Conservation (phyloP, 345 rosid species). For the Toxicodendron radicans region DNA sequence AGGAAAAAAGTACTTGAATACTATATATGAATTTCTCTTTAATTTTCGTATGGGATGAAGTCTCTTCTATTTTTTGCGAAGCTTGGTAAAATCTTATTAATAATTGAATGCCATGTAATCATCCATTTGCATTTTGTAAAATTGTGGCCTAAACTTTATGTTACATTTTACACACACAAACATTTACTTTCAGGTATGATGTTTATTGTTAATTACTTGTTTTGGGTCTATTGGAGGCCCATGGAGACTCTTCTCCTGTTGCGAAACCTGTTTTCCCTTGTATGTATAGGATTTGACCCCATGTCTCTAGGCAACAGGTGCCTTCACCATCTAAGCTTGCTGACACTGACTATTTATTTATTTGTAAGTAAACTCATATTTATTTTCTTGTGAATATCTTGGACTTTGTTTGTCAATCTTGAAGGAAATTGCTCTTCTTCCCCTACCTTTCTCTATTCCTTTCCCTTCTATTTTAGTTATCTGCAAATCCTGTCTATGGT, state of each 20-base stretch:
- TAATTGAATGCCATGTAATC: too few relatives aligned
- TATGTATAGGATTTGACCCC: neutral
- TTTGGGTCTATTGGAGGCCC: neutral
- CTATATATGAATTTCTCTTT: too few relatives aligned
- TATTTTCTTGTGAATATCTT: neutral
- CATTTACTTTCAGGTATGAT: too few relatives aligned
- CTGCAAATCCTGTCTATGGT: neutral
- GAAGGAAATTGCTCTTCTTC: neutral
- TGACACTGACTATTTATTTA: neutral
- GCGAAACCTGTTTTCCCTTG: neutral
- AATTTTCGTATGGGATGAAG: too few relatives aligned
- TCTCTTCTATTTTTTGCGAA: too few relatives aligned
- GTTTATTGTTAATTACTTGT: neutral
- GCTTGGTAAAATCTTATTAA: too few relatives aligned
- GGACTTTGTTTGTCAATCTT: neutral
- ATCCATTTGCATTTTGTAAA: too few relatives aligned
- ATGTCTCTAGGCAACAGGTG: neutral
- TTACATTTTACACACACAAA: too few relatives aligned
- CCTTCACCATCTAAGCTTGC: neutral
- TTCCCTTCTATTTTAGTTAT: neutral
- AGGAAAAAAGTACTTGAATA: too few relatives aligned
- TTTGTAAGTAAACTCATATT: neutral
- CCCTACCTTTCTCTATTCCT: neutral
- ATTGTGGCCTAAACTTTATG: neutral
- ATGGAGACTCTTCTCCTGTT: neutral